These are phyloP conservation scores for Harringtonia lauricola DNA, from an alignment of 2,329 filamentous ascomycete genomes.

Conservation along the genomic window DNA sequence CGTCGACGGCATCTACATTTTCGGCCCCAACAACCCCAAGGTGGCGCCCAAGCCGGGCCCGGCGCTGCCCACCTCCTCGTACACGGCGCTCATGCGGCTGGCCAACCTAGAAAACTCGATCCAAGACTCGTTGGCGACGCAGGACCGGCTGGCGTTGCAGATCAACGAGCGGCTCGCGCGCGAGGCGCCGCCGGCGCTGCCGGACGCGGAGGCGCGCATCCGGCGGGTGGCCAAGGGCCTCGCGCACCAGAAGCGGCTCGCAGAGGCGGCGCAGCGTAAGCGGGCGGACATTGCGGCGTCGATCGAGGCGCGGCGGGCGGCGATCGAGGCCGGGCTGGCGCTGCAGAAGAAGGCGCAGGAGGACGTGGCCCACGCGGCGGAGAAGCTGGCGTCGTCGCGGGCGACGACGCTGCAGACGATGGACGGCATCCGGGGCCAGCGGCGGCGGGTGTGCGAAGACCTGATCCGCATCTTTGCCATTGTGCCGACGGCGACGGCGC, in stretches of 20 bases:
- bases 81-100: conserved; percentile 78
- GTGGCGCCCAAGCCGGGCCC: conserved; percentile 42
- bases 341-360: conserved; percentile 46
- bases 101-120: conserved; percentile 84
- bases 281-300: conserved; percentile 59
- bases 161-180: conserved; percentile 51
- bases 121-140: conserved; percentile 74
- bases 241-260: conserved; percentile 50
- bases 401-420: conserved; percentile 43
- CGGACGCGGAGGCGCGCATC: conserved; percentile 37
- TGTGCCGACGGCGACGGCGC: conserved; percentile 42
- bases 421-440: conserved; percentile 69
- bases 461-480: conserved; percentile 73
- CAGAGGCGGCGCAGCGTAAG: conserved; percentile 49
- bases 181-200: conserved; percentile 28
- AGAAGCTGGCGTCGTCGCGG: conserved; percentile 46
- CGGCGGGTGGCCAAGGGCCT: conserved; percentile 43
- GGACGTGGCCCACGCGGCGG: conserved; percentile 50
- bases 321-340: conserved; percentile 54
- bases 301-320: conserved; percentile 51
- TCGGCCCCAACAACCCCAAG: conserved; percentile 48
- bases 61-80: conserved; percentile 58
- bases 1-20: conserved; percentile 74
- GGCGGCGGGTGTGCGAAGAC: conserved; percentile 79
- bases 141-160: conserved; percentile 62